Conservation (phyloP, 331 rosid species). For the Acacia pycnantha region DNA sequence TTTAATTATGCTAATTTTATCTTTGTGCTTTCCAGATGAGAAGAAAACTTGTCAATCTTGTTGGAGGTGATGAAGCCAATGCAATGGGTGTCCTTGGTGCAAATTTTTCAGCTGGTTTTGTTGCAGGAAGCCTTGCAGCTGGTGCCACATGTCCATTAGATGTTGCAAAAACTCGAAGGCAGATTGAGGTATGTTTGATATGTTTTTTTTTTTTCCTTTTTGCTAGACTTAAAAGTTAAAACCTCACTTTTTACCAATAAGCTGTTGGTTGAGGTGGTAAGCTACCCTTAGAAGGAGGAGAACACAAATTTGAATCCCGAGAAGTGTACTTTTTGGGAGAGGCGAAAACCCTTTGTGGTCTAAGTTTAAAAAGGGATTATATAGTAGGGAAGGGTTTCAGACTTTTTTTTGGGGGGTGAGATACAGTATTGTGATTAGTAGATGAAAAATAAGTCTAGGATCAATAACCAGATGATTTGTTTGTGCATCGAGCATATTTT, state of each 20-base stretch:
- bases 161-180: conserved; percentile 97
- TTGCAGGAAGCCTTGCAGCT: conserved; percentile 94
- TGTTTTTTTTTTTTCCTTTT: not conserved
- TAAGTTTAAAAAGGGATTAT: too few relatives aligned
- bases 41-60: conserved; percentile 71
- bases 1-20: conserved; percentile 4
- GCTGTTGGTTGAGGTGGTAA: too few relatives aligned
- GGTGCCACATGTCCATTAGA: conserved; percentile 95
- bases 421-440: not conserved
- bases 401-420: not conserved
- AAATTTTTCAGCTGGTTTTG: conserved; percentile 91
- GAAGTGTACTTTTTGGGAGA: too few relatives aligned
- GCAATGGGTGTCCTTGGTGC: conserved; percentile 68
- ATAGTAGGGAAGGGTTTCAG: conserved; percentile 17
- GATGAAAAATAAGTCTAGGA: not conserved
- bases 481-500: not conserved
- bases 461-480: not conserved
- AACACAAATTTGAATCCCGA: too few relatives aligned
- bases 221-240: too few relatives aligned
- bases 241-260: not conserved
- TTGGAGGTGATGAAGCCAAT: conserved; percentile 71
- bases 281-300: too few relatives aligned
- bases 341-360: too few relatives aligned
- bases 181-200: conserved; percentile 75
- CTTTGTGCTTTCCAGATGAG: conserved; percentile 47